These are phyloP conservation scores for Calonectria naviculata DNA, from an alignment of 2,329 filamentous ascomycete genomes.

Conservation along the genomic window DNA sequence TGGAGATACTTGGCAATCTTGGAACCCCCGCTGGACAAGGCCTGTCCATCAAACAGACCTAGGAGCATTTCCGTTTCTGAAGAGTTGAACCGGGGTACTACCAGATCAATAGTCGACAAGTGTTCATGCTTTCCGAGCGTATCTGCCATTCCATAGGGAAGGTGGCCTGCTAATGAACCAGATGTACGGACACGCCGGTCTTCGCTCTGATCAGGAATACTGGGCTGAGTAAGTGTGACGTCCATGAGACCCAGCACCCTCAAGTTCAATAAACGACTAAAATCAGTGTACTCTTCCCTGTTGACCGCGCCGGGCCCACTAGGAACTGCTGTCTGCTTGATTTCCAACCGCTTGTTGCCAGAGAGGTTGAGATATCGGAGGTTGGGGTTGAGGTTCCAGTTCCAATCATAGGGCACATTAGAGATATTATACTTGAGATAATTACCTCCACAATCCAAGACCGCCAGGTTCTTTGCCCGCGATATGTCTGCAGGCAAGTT, in stretches of 20 bases:
- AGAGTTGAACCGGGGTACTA: constrained; percentile 91
- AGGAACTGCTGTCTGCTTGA: constrained; percentile 70
- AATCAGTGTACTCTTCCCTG: constrained; percentile 82
- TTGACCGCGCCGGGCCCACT: constrained; percentile 65
- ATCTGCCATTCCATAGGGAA: constrained; percentile 98
- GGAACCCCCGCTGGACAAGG: constrained; percentile 88
- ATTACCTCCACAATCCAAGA: constrained; percentile 96
- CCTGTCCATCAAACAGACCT: constrained; percentile 96
- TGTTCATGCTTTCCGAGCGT: constrained; percentile 94
- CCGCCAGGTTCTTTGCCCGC: constrained; percentile 89
- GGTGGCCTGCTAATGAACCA: constrained; percentile 88
- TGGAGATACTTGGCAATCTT: constrained; percentile 97
- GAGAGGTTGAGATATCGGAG: constrained; percentile 95
- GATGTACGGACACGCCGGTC: constrained; percentile 97
- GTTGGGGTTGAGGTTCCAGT: constrained; percentile 98
- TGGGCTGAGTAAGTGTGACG: constrained; percentile 92
- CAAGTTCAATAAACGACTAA: constrained; percentile 84
- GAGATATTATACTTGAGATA: constrained; percentile 98
- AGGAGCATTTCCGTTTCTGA: constrained; percentile 90
- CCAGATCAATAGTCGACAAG: constrained; percentile 93
- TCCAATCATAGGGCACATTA: constrained; percentile 99
- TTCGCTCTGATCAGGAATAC: constrained; percentile 94
- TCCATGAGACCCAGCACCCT: constrained; percentile 96
- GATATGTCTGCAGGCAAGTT: constrained; percentile 95
- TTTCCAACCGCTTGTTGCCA: constrained; percentile 95